Evolutionary conservation across 495 filamentous ascomycete genomes (phyloP).

Genomic region (Elasticomyces elasticus): DNA sequence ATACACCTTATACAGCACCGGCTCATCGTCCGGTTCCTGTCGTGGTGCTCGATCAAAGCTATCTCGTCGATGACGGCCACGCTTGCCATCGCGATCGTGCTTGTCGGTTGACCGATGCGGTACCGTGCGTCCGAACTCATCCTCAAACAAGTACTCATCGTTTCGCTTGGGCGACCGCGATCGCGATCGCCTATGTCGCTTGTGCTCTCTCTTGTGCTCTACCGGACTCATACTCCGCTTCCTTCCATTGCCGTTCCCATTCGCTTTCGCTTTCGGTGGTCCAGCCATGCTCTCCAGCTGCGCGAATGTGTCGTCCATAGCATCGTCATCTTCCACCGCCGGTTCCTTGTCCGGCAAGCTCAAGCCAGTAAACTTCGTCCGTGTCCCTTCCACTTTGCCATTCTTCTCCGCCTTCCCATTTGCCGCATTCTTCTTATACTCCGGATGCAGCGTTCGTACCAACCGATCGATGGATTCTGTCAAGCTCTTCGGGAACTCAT

Average conservation of each 20-base stretch:
- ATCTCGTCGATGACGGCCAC: conserved; percentile 31
- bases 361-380: conserved; percentile 77
- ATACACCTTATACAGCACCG: conserved; percentile 79
- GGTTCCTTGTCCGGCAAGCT: conserved; percentile 74
- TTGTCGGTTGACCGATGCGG: conserved; percentile 28
- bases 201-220: conserved; percentile 43
- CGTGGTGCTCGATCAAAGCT: conserved; percentile 60
- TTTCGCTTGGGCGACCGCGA: conserved; percentile 41
- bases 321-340: conserved; percentile 28
- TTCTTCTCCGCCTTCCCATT: conserved; percentile 29
- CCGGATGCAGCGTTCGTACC: conserved; percentile 82
- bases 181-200: conserved; percentile 40
- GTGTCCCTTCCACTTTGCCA: conserved; percentile 46
- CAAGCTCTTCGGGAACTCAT: conserved; percentile 81
- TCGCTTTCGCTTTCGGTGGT: conserved; percentile 40
- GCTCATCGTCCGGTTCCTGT: conserved; percentile 69
- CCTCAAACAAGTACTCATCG: conserved; percentile 44
- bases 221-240: conserved; percentile 69
- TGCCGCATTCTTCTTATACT: conserved; percentile 46
- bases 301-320: conserved; percentile 88
- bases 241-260: conserved; percentile 36
- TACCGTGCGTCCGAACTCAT: conserved; percentile 50
- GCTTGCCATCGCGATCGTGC: conserved; percentile 33
- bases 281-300: conserved; percentile 77
- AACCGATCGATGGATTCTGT: conserved; percentile 85